These are phyloP conservation scores for Cladosporium phlei DNA, from an alignment of 2,329 filamentous ascomycete genomes.

Conservation along the genomic window DNA sequence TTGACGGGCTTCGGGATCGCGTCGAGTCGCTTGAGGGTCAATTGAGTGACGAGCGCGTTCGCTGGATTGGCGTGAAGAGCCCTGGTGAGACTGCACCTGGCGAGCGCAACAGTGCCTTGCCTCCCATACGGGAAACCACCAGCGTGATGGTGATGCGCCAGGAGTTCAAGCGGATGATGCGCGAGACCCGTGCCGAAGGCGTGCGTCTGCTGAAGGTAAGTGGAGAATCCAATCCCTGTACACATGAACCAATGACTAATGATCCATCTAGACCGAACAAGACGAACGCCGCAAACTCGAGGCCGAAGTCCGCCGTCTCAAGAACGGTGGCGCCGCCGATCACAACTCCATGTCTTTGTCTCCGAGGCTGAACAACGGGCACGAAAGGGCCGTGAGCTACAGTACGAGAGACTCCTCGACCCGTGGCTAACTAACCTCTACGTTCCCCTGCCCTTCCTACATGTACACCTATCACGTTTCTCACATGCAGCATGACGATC, in stretches of 20 bases:
- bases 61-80: conserved; percentile 58
- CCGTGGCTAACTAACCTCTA: conserved; percentile 1
- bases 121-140: conserved; percentile 50
- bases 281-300: conserved; percentile 66
- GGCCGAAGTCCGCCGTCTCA: conserved; percentile 52
- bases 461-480: no score
- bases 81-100: conserved; percentile 40
- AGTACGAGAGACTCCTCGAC: conserved; percentile 13
- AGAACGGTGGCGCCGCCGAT: background rate
- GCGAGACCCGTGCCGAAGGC: conserved; percentile 63
- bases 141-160: conserved; percentile 66
- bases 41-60: conserved; percentile 63
- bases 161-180: conserved; percentile 79
- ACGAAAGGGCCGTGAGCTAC: conserved; percentile 10
- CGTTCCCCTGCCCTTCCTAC: background rate
- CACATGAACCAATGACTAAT: conserved; percentile 1
- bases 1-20: conserved; percentile 61
- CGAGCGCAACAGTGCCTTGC: conserved; percentile 12
- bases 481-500: no score
- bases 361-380: conserved; percentile 6
- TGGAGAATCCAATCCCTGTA: conserved; percentile 2
- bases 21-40: conserved; percentile 60
- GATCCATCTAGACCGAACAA: conserved; percentile 58
- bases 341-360: conserved; percentile 2
- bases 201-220: conserved; percentile 61